These are phyloP conservation scores for Phytophthora constricta DNA, from an alignment of 352 stramenopile genomes.

Conservation along the genomic window DNA sequence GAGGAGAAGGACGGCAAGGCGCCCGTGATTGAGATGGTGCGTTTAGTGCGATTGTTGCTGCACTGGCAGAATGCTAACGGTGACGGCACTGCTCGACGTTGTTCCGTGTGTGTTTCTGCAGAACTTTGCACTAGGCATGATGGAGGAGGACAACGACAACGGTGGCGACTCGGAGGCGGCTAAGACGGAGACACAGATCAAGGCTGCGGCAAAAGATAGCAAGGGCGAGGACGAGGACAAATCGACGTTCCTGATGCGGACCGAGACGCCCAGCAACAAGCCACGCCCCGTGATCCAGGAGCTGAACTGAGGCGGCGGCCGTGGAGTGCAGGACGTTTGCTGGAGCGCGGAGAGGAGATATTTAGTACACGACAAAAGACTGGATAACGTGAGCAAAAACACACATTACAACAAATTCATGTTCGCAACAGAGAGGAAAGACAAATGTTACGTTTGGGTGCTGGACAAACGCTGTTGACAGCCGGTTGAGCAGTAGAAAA, in stretches of 20 bases:
- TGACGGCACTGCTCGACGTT: not conserved
- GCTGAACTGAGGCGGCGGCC: too few relatives aligned
- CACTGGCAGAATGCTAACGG: not conserved
- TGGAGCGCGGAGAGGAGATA: conserved; percentile 12
- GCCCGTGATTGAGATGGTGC: conserved; percentile 81
- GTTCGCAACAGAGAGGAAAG: too few relatives aligned
- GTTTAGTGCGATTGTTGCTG: conserved; percentile 7
- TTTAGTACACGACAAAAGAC: too few relatives aligned
- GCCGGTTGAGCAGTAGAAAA: too few relatives aligned
- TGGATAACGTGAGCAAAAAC: too few relatives aligned
- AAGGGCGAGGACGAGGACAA: conserved; percentile 7
- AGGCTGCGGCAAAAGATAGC: conserved; percentile 30
- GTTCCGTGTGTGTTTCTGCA: conserved; percentile 31
- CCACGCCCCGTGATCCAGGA: conserved; percentile 76
- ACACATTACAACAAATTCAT: too few relatives aligned
- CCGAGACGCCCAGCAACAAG: conserved; percentile 48
- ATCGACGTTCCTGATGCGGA: conserved; percentile 39
- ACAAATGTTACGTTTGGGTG: too few relatives aligned
- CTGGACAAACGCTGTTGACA: too few relatives aligned
- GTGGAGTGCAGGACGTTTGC: conserved; percentile 7
- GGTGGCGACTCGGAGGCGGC: conserved; percentile 31
- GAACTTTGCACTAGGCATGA: conserved; percentile 81
- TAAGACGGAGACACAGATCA: conserved; percentile 37
- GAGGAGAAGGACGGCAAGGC: conserved; percentile 32
- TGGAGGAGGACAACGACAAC: conserved; percentile 54